These are phyloP conservation scores for Paraphaeosphaeria minitans DNA, from an alignment of 2,329 filamentous ascomycete species.

Conservation along the genomic window DNA sequence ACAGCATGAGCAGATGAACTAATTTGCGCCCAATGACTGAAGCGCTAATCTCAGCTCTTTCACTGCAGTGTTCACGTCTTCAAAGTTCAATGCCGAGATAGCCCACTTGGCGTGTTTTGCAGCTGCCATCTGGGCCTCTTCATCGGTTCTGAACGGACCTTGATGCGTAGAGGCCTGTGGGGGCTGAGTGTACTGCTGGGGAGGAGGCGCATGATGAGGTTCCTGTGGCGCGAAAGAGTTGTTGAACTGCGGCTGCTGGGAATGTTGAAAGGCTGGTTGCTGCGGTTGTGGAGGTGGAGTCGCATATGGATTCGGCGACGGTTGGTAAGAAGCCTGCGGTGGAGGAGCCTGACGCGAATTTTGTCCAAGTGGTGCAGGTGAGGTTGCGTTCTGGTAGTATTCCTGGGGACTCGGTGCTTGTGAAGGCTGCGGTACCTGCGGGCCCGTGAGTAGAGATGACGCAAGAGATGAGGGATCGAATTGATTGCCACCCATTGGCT, in stretches of 20 bases:
- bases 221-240: conserved; percentile 13
- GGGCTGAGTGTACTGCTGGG: conserved; percentile 17
- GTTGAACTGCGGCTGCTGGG: conserved; percentile 19
- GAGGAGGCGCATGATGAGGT: conserved; percentile 16
- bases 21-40: conserved; percentile 68
- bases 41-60: conserved; percentile 81
- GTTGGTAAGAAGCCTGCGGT: conserved; percentile 30
- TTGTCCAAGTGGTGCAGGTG: conserved; percentile 42
- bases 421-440: conserved; percentile 30
- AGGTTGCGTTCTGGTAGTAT: conserved; percentile 45
- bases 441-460: conserved; percentile 25
- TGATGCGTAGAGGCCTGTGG: conserved; percentile 20
- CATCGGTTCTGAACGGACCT: conserved; percentile 64
- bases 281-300: conserved; percentile 19
- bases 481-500: conserved; percentile 31
- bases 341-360: conserved; percentile 25
- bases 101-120: conserved; percentile 98
- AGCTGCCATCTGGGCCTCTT: conserved; percentile 73
- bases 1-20: conserved; percentile 9
- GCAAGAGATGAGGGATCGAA: conserved; percentile 21
- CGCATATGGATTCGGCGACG: conserved; percentile 22
- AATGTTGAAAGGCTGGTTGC: conserved; percentile 16
- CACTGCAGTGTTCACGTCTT: conserved; percentile 89
- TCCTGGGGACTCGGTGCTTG: conserved; percentile 31
- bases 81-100: conserved; percentile 94